Conservation (phyloP, 176 grass and related monocot genomes). For the Metroxylon sagu region DNA sequence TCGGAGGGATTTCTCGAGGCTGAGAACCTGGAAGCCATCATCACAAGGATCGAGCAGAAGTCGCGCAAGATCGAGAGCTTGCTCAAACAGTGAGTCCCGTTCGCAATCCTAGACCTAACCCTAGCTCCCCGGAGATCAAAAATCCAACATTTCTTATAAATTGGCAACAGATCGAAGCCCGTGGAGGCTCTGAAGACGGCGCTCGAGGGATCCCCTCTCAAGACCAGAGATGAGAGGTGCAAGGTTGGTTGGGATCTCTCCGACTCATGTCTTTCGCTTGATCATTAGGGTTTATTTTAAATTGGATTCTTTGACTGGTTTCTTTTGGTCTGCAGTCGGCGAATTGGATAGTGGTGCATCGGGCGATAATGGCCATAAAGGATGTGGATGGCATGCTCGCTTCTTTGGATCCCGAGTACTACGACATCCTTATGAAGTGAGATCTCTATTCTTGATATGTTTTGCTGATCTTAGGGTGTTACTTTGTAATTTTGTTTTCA, state of each 20-base stretch:
- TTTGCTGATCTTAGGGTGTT: neutral
- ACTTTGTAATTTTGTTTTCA: too few species aligned
- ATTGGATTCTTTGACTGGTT: neutral
- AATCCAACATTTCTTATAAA: too few species aligned
- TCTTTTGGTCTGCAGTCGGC: slow-evolving; percentile 41
- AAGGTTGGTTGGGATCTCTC: slow-evolving; percentile 31
- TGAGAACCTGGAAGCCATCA: slow-evolving; percentile 92
- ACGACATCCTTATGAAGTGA: slow-evolving; percentile 99
- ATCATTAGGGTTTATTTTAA: neutral
- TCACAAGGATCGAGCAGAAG: slow-evolving; percentile 87
- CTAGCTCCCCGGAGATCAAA: neutral
- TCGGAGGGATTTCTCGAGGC: slow-evolving; percentile 46
- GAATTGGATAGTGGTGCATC: slow-evolving; percentile 97
- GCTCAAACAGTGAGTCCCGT: slow-evolving; percentile 68
- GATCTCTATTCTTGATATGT: slow-evolving; percentile 3
- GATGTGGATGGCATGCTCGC: slow-evolving; percentile 85
- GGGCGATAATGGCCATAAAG: slow-evolving; percentile 95
- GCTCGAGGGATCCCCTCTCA: slow-evolving; percentile 76
- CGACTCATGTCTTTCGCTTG: neutral
- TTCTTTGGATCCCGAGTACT: slow-evolving; percentile 89
- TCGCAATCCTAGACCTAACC: neutral
- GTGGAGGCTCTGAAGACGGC: slow-evolving; percentile 96
- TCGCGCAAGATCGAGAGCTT: slow-evolving; percentile 95
- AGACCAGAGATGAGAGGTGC: slow-evolving; percentile 96
- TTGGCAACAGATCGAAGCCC: slow-evolving; percentile 63